Evolutionary conservation across 2,329 filamentous ascomycete genomes (phyloP), one percentile per base, ranked within the genome.

Genomic region (Pseudogymnoascus sp.): DNA sequence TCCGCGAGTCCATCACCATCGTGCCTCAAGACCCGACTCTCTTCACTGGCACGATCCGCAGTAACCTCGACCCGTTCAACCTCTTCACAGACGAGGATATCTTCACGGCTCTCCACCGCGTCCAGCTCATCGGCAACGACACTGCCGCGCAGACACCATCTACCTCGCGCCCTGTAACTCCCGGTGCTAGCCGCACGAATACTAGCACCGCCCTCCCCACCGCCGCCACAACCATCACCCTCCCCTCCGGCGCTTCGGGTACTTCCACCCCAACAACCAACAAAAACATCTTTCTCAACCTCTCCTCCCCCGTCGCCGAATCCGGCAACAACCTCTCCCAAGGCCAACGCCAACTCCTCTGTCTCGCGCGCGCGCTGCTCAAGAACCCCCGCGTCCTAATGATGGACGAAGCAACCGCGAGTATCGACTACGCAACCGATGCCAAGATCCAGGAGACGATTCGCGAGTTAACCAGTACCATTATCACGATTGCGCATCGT

Each of bases 321-420:
- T 97, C 92, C 0, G 94, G 94, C 58, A 89, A 88, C 65, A 99
- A 99, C 71, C 82, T 99, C 9, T 97, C 93, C 0, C 94, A 99
- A 75, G 94, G 94, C 55, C 94, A 99, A 74, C 87, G 94, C 6
- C 94, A 99, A 75, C 87, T 99, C 8, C 80, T 99, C 62, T 99
- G 94, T 72, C 85, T 99, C 8, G 94, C 93, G 0, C 88, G 94
- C 62, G 94, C 94, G 0, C 85, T 99, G 68, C 87, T 99, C 66
- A 97, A 96, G 76, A 84, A 85, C 35, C 92, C 94, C 0, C 92
- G 90, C 66, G 92, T 99, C 1, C 80, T 99, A n/a, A 88, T 99
- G 71, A 97, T 99, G 94, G 94, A 99, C 75, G 94, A 99, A 79
- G 94, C 94, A 0, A 99, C 94, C 0, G 94, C 94, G 0, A 96